phyloP scores from a whole-genome alignment of 768 basidiomycete genomes.

The Boletus sp. region DNA sequence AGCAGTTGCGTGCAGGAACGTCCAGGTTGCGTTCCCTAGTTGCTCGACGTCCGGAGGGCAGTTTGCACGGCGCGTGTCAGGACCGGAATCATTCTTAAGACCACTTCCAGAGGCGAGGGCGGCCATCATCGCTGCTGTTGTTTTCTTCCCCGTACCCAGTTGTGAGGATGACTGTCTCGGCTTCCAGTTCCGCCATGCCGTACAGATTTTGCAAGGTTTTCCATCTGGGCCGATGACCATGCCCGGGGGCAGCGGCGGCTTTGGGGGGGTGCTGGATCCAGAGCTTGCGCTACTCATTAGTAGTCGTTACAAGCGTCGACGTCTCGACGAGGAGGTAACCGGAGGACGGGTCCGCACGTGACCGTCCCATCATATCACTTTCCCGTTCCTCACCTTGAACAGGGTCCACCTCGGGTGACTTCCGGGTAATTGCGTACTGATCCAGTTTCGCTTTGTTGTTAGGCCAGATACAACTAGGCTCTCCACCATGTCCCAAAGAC shows the following conservation, averaged over 20 bases:
- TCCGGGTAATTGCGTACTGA: neutral
- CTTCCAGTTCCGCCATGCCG: constrained; percentile 71
- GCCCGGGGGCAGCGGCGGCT: constrained; percentile 59
- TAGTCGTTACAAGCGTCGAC: neutral
- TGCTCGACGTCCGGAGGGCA: constrained; percentile 91
- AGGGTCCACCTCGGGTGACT: neutral
- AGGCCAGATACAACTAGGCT: neutral
- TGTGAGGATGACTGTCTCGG: constrained; percentile 35
- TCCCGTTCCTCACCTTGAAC: neutral
- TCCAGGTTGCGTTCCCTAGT: constrained; percentile 92
- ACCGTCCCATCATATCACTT: constrained; percentile 5
- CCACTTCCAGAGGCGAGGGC: constrained; percentile 31
- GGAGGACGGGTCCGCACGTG: constrained; percentile 13
- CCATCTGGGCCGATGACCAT: constrained; percentile 91
- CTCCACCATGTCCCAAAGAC: constrained; percentile 17
- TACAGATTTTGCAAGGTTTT: constrained; percentile 92
- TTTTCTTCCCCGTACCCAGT: constrained; percentile 28
- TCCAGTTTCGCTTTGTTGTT: neutral
- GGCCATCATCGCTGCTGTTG: constrained; percentile 34
- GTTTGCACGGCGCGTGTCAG: constrained; percentile 47
- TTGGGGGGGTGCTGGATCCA: constrained; percentile 12
- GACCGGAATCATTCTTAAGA: constrained; percentile 26
- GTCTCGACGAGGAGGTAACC: neutral
- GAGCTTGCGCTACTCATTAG: constrained; percentile 10
- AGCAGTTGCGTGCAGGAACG: constrained; percentile 92